Evolutionary conservation across 1,139 yeast species (phyloP), one percentile per base, ranked within the genome.

Genomic region (Yamadazyma songkhlaensis): DNA sequence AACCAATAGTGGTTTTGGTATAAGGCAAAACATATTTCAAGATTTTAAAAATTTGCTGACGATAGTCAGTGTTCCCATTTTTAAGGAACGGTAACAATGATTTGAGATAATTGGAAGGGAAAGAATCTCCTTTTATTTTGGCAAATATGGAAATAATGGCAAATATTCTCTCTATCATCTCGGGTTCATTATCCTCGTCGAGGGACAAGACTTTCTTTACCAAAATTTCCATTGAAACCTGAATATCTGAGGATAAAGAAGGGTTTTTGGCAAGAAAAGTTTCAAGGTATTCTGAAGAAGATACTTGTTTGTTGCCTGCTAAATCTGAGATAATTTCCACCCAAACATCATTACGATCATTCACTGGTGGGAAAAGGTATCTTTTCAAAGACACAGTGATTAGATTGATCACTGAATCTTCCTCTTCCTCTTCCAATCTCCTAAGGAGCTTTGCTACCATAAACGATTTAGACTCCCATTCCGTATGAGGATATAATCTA

Each of bases 381-480:
- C 8, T 12, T 8, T 9, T 25, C 11, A 32, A 11, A 3, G 30
- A 9, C 3, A 4, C 10, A 17, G 21, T 25, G 4, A 26, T 17
- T 4, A 9, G 10, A 3, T 10, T 9, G 10, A 21, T 61, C 2
- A 85, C 67, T 1, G 62, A 46, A 14, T 31, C 34, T 32, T 77
- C 81, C 46, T 87, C 95, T 47, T 83, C 92, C 51, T 86, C 95
- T 31, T 81, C 82, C 2, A 80, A 45, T 40, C 84, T 65, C 41
- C 63, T 59, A 7, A 87, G 55, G 5, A 86, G 56, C 35, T 67
- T 72, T 10, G 73, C 71, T 2, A 79, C 60, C 3, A 83, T 72
- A 32, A 58, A 64, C 0, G 67, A 57, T 44, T 67, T 72, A 2
- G 77, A 59, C 0, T 53, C 50, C 1, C 41, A 53, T 36, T 71